Evolutionary conservation across 768 basidiomycete species (phyloP), one percentile per base, ranked within the genome.

Genomic region (Mycena metata): DNA sequence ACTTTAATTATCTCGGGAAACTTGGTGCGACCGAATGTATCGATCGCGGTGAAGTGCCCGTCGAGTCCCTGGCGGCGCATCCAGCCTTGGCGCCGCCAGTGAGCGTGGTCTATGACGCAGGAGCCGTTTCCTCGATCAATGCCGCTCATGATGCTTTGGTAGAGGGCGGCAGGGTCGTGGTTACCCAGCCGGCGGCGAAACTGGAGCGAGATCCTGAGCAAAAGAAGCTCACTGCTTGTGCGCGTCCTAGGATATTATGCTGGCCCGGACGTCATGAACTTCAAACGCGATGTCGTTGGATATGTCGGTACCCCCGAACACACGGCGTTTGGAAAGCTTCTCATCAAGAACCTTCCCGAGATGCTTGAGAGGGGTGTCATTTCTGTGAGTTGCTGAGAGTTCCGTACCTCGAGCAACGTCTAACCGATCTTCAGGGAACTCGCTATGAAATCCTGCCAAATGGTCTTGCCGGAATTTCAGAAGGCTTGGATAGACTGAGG

Each of bases 391-490:
- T 45, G 3, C 24, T 60, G 3, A 9, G 11, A 39, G 11, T 39
- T 10, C 15, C 39, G 39, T 15, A 39, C 39, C 15, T 10, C 39
- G 11, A 15, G 39, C 39, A 39, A 39, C 15, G n/a, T 58, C n/a
- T 26, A 15, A 36, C 10, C 26, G 12, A 10, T 33, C 11, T 47
- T 23, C 0, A 87, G 86, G 83, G 85, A 1, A 85, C 83, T 73
- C 76, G 75, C 23, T 77, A 82, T 12, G 83, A 86, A 60, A 72
- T 82, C 17, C 60, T 88, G 15, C 74, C 79, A 0, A 77, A 78
- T 15, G 86, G 87, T 10, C 74, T 88, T 24, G 76, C 73, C 35
- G 85, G 81, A 13, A 82, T 88, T 49, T 72, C 74, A 39, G 75
- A 74, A 15, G 88, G 82, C 11, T 72, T 89, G 54, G 76, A 80